Base-by-base conservation (phyloP, 2,329 filamentous ascomycete species). In the Penicillium sp. region DNA sequence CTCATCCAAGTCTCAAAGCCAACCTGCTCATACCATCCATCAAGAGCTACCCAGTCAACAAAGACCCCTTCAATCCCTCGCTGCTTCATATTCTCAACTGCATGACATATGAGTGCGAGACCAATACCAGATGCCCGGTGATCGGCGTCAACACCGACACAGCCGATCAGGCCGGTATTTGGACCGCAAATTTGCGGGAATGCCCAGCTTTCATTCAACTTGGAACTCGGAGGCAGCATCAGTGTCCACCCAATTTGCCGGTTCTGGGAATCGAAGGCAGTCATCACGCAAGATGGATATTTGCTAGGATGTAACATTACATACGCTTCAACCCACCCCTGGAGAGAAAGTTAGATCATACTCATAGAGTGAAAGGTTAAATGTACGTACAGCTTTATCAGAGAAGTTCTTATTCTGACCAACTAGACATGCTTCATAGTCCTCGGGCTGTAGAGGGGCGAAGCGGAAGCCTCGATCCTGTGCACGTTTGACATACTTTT, bases 221-320 rank as follows among this genome's bases (percentile, higher is more conserved):
- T 49, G 1, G 66, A 31, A 12, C 22, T 51, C 3, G 67, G 63
- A 1, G 70, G 67, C 15, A 76, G 69, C 76, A 79, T 80, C 11
- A 80, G 57, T 2, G 76, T 77, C 77, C 76, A 80, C 15, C 73
- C 77, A 8, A 77, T 66, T 56, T 79, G 76, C 3, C 67, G 66
- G 3, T 71, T 73, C 1, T 67, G 35, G 1, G 67, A 54, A 41
- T 76, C 70, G 40, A 77, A 75, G 1, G 75, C 76, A 2, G 72
- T 67, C 75, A 79, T 77, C 25, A 77, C 70, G 55, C 75, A 72
- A 12, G 70, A 67, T 6, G 77, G 71, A 56, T 75, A 70, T 8
- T 69, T 57, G 3, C 53, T 56, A 4, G 69, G 71, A 20, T 75
- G 64, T 1, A 79, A 63, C 3, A 49, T 54, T 44, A 73, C 65